These are phyloP conservation scores for Tulasnella sp. DNA, from an alignment of 768 basidiomycete genomes.

Conservation along the genomic window DNA sequence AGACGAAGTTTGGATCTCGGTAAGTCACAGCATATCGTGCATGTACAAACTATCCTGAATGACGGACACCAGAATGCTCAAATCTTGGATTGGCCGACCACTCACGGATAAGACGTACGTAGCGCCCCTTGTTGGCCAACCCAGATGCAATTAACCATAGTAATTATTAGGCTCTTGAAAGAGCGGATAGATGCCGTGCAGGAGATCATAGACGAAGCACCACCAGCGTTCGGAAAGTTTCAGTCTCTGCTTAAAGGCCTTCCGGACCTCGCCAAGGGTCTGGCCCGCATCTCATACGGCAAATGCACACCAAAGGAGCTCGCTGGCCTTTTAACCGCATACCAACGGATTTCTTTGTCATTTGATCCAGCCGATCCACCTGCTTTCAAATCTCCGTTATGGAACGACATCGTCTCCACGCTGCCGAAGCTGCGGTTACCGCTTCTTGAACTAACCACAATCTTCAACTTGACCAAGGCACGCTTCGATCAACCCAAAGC, in stretches of 20 bases:
- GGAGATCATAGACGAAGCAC: slow-evolving; percentile 55
- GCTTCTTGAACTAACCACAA: slow-evolving; percentile 41
- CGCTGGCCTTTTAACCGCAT: slow-evolving; percentile 59
- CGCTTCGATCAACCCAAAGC: slow-evolving; percentile 46
- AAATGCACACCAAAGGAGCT: slow-evolving; percentile 84
- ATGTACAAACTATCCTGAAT: background rate
- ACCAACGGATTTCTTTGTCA: slow-evolving; percentile 55
- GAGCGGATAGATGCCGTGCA: slow-evolving; percentile 75
- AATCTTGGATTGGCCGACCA: slow-evolving; percentile 79
- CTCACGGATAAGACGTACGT: slow-evolving; percentile 58
- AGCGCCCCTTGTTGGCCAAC: background rate
- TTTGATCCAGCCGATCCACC: slow-evolving; percentile 42
- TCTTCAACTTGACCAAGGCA: slow-evolving; percentile 53
- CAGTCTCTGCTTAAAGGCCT: slow-evolving; percentile 57
- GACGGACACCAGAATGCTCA: slow-evolving; percentile 35
- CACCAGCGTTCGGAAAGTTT: slow-evolving; percentile 54
- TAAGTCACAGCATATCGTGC: background rate
- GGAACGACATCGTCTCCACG: slow-evolving; percentile 59
- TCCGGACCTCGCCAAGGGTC: slow-evolving; percentile 81
- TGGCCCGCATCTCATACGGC: slow-evolving; percentile 83
- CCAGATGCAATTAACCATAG: background rate
- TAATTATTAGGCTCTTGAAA: slow-evolving; percentile 46
- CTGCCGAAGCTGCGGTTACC: slow-evolving; percentile 55
- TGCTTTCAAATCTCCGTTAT: slow-evolving; percentile 48
- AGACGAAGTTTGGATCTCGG: slow-evolving; percentile 81